Evolutionary conservation across 768 basidiomycete species (phyloP), one percentile per base, ranked within the genome.

Genomic region (Pleurotus tuber-regium): DNA sequence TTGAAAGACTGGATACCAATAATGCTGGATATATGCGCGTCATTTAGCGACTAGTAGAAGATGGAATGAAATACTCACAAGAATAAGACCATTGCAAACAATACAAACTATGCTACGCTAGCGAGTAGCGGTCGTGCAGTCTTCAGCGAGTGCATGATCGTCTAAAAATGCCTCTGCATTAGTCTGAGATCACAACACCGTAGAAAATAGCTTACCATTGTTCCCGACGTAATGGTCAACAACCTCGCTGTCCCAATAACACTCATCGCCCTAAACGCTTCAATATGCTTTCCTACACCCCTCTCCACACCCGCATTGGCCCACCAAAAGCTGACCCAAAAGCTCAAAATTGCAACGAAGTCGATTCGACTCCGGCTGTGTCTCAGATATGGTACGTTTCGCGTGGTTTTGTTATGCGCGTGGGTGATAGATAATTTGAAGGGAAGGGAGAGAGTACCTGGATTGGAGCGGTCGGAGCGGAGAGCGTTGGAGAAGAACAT

Each of bases 1-100:
- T 86, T 83, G 74, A 99, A 99, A 0, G 90, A 82, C 59, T 98
- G 92, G 1, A 97, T 81, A n/a, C 96, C 95, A 51, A 97, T 89
- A 61, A 98, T 89, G 3, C 91, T 89, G 55, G 1, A 26, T 1
- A 31, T 42, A 23, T 24, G 24, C 8, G 44, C n/a, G n/a, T n/a
- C n/a, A n/a, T n/a, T n/a, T n/a, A n/a, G n/a, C n/a, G n/a, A n/a
- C n/a, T n/a, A n/a, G n/a, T n/a, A n/a, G n/a, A n/a, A n/a, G n/a
- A n/a, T n/a, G n/a, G n/a, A n/a, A n/a, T n/a, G n/a, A n/a, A 43
- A 47, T 26, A 72, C 86, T 59, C 53, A 91, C 89, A 90, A 92
- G 67, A 98, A 97, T 4, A 98, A 62, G 10, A 83, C 69, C 72
- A 93, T 86, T 0, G 93, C 93, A 60, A 98, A 98, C 18, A 94